Percentiles rank a stretch among this genome's conserved stretches.
Evolutionary conservation across 352 stramenopile genomes (phyloP).

Genomic region (Phytophthora agathidicida): DNA sequence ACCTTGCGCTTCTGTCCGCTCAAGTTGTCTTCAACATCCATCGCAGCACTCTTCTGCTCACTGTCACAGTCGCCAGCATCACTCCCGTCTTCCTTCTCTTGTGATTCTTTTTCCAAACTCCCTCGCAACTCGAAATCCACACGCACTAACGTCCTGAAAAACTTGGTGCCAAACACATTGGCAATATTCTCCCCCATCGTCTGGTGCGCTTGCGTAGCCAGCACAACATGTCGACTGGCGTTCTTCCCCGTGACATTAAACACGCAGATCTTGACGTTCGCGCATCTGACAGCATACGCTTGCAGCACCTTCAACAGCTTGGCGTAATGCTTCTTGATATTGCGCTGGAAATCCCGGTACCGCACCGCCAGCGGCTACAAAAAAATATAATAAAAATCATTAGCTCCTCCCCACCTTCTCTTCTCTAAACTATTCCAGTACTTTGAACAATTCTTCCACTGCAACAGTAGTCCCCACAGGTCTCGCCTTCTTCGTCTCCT

Average conservation of each 20-base stretch:
- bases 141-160: constrained; percentile 76
- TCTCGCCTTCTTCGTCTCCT: constrained; percentile 62
- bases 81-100: constrained; percentile 17
- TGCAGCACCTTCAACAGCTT: constrained; percentile 95
- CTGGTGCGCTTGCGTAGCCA: constrained; percentile 73
- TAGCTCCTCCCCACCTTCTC: background rate
- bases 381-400: constrained; percentile 5
- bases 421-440: background rate
- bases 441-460: constrained; percentile 93
- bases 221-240: constrained; percentile 51
- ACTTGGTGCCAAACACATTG: constrained; percentile 93
- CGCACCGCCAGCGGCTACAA: constrained; percentile 90
- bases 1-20: constrained; percentile 42
- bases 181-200: constrained; percentile 86
- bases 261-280: constrained; percentile 63
- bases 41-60: constrained; percentile 12
- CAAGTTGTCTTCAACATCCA: constrained; percentile 28
- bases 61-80: constrained; percentile 25
- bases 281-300: constrained; percentile 65
- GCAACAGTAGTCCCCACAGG: constrained; percentile 93
- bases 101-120: constrained; percentile 16
- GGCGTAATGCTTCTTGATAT: constrained; percentile 94
- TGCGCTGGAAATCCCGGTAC: constrained; percentile 92
- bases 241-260: constrained; percentile 64
- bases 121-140: constrained; percentile 77